Base-by-base conservation (phyloP, 2,329 filamentous ascomycete genomes). In the Endothia cerciana region DNA sequence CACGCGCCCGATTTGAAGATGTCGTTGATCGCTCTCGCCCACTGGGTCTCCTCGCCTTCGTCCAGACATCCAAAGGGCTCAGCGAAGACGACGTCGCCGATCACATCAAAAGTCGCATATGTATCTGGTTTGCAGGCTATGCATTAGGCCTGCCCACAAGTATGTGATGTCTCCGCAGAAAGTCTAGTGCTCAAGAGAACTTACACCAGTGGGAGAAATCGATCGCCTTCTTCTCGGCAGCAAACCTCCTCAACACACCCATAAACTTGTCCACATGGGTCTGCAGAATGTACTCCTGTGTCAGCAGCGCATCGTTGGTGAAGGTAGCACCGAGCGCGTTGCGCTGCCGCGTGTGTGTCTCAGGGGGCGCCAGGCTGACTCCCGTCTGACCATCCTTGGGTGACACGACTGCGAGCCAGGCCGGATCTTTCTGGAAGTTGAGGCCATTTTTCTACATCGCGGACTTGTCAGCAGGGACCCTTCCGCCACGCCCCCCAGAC, bases 71-170 rank as follows among this genome's bases (percentile, higher is more conserved):
- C 83, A 67, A 86, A 84, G 0, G 79, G 72, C 60, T 81, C 71
- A 13, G 85, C 85, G 55, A 87, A 82, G 0, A 82, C 82, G 4
- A 88, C 72, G 53, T 81, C 79, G 41, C 80, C 83, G 68, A 88
- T 85, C 47, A 86, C 80, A 65, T 88, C 86, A 4, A 87, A 74
- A 0, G 84, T 85, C 68, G 68, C 38, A 74, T 69, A 65, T 1
- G 63, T 65, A 13, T 62, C 63, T 65, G 15, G 6, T 17, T 22
- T 61, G 69, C 15, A 67, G 70, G 71, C 70, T 73, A 7, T 7
- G 6, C 17, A 28, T 62, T 33, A 62, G 45, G 8, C 1, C 6
- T 40, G 10, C 4, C 41, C 3, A n/a, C 22, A 8, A 13, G 6
- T 1, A 7, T 19, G 17, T 11, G 3, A n/a, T 8, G 33, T 3